Base-by-base conservation (phyloP, 148 eudicot genomes). In the Vaccinium vitisidaea region DNA sequence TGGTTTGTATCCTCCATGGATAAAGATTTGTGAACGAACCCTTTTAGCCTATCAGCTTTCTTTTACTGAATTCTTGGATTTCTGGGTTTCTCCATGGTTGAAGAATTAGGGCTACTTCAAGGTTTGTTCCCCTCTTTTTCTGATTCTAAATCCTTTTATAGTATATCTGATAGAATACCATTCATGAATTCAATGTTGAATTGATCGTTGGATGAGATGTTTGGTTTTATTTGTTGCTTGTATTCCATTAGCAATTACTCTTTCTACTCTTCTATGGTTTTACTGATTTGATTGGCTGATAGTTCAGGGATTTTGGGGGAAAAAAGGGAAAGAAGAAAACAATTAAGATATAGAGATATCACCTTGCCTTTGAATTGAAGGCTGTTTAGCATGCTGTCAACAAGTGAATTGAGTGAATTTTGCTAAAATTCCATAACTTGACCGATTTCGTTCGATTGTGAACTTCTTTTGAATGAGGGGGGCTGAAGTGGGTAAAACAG, bases 271-370 rank as follows among this genome's bases (percentile, higher is more conserved):
- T 50, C 30, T 65, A 16, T 74, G 10, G 18, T 59, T 48, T 48
- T 74, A 18, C 70, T 73, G 67, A 74, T 73, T 83, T 74, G 84
- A 75, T 39, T 54, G 30, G 76, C 53, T 83, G n/a, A n/a, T n/a
- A n/a, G n/a, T n/a, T n/a, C n/a, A n/a, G 11, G 56, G 46, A 14
- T 49, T n/a, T 21, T 3, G 30, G 18, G 18, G 56, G 16, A 52
- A 13, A 77, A 76, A 10, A 48, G 13, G 79, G 13, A 2, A 76
- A 77, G 8, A 49, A 50, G 54, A 9, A n/a, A 49, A n/a, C 73
- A 67, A 67, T 67, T 43, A 43, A 43, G 46, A 49, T 30, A 49
- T n/a, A 6, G 15, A 12, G 32, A 77, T 50, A 21, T 13, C 19
- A 77, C 80, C 80, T 50, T 50, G 32, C 36, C 36, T 77, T 52